These are phyloP conservation scores for Diaporthe aspalathi DNA, from an alignment of 2,329 filamentous ascomycete genomes.

Conservation along the genomic window DNA sequence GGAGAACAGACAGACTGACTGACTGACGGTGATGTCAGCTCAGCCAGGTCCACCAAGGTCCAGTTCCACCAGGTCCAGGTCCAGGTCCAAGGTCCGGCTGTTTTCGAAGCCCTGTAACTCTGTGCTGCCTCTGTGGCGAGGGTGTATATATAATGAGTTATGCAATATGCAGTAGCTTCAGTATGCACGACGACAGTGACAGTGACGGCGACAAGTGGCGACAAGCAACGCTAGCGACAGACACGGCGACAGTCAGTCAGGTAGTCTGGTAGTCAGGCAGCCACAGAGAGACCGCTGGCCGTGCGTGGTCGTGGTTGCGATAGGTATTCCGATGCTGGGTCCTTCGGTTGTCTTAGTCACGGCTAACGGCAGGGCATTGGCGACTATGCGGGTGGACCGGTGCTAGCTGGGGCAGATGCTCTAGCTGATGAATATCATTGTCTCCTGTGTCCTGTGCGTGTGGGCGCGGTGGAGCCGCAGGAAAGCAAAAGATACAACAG, in stretches of 20 bases:
- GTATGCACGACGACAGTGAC: slow-evolving; percentile 8
- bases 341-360: slow-evolving; percentile 5
- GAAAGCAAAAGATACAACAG: background rate
- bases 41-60: slow-evolving; percentile 8
- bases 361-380: slow-evolving; percentile 1
- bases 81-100: background rate
- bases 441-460: slow-evolving; percentile 5
- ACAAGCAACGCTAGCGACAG: background rate
- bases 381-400: background rate
- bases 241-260: background rate
- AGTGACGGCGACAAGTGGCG: background rate
- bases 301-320: slow-evolving; percentile 7
- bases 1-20: background rate
- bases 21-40: slow-evolving; percentile 18
- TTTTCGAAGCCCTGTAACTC: background rate
- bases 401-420: slow-evolving; percentile 13
- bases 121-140: background rate
- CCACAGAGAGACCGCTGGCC: background rate
- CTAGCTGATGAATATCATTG: slow-evolving; percentile 17
- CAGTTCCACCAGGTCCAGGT: slow-evolving; percentile 9
- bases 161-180: background rate
- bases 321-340: slow-evolving; percentile 22
- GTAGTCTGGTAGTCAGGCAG: background rate
- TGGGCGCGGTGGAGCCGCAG: slow-evolving; percentile 11
- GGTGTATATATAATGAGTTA: background rate